Base-by-base conservation (phyloP, 2,329 filamentous ascomycete species). In the Exophiala viscosa region DNA sequence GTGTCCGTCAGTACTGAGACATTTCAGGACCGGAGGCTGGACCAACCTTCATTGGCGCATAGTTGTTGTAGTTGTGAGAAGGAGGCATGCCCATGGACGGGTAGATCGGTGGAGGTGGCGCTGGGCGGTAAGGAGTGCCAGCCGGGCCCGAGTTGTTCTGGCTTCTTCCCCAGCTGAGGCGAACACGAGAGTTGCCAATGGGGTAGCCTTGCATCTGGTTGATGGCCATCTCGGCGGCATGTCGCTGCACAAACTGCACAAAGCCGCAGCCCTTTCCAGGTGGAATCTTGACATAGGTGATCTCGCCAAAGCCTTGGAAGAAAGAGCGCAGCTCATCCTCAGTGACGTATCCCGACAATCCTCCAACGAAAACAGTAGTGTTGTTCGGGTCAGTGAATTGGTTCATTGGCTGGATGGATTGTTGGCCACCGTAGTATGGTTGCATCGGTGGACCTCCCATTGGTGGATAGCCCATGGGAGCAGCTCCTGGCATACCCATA, bases 201-300 rank as follows among this genome's bases (percentile, higher is more conserved):
- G 93, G 93, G 71, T 99, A 99, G 57, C 93, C 93, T 76, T 99
- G 93, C 93, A 99, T 99, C 76, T 99, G 93, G 77, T 99, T 99
- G 82, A 99, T 99, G 63, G 93, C 93, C 93, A 99, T 99, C 77
- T 99, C 93, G 11, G 93, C 93, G 48, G 93, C 93, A 67, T 99
- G 93, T 62, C 93, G 90, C 77, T 99, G 93, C 52, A 99, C 93
- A 65, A 99, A 99, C 74, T 99, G 93, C 54, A 99, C 93, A 69
- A 99, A 99, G 53, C 93, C 93, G 68, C 93, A 99, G 64, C 93
- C 93, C 83, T 99, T 99, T 76, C 93, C 93, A 60, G 93, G 92
- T 48, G 93, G 93, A 54, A 99, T 99, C 85, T 99, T 99, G 77
- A 99, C 93, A 71, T 99, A 99, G 65, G 93, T 99, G 69, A 99